Evolutionary conservation across 805 yeast species (phyloP).

Genomic region (Candida stauntonica): DNA sequence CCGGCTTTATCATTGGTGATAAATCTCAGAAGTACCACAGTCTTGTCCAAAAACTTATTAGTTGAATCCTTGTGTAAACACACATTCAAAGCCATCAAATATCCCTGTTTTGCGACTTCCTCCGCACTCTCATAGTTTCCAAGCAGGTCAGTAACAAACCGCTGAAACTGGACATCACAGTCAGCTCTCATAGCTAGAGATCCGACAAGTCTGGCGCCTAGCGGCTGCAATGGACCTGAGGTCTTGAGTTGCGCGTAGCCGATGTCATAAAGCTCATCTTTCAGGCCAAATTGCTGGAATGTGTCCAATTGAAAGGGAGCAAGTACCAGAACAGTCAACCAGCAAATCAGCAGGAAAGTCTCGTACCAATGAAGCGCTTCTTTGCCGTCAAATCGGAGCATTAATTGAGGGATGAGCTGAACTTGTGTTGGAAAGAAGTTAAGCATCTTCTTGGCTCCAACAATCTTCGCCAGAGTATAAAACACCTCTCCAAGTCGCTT

Average conservation of each 20-base stretch:
- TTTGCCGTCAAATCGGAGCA: neutral
- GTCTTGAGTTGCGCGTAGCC: conserved; percentile 2
- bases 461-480: conserved; percentile 59
- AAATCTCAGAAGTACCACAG: neutral
- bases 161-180: conserved; percentile 10
- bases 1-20: neutral
- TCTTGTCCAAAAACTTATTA: neutral
- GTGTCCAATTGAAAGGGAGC: conserved; percentile 64
- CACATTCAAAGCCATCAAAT: conserved; percentile 18
- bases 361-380: conserved; percentile 38
- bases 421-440: conserved; percentile 60
- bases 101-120: conserved; percentile 13
- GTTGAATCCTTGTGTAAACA: conserved; percentile 21
- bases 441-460: conserved; percentile 60
- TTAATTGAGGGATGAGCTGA: conserved; percentile 38
- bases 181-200: conserved; percentile 29
- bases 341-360: conserved; percentile 49
- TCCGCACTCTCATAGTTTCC: conserved; percentile 12
- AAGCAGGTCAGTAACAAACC: conserved; percentile 15
- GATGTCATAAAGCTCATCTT: conserved; percentile 32
- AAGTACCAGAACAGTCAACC: conserved; percentile 68
- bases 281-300: conserved; percentile 28
- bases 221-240: conserved; percentile 39
- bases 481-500: conserved; percentile 30
- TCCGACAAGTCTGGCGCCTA: conserved; percentile 30